Conservation (phyloP, 495 filamentous ascomycete species). For the Penicillium soppii region DNA sequence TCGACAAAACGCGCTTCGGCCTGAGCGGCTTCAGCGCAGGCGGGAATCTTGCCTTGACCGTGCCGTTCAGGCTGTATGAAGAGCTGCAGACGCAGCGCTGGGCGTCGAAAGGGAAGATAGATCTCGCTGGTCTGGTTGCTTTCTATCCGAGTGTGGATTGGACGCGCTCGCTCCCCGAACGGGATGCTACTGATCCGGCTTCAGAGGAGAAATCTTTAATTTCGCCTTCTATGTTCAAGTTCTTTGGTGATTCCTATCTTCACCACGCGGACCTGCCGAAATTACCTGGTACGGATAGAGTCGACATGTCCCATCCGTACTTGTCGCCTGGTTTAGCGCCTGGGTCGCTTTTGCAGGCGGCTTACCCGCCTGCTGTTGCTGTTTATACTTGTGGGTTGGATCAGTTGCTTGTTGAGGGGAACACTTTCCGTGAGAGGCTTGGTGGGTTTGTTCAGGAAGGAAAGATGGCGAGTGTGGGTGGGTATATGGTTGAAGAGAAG, state of each 20-base stretch:
- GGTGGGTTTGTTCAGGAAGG: constrained; percentile 9
- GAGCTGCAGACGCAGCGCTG: constrained; percentile 15
- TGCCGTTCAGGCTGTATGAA: constrained; percentile 57
- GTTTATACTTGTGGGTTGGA: constrained; percentile 30
- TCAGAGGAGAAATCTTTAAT: constrained; percentile 14
- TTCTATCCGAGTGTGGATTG: constrained; percentile 78
- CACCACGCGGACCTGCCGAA: constrained; percentile 9
- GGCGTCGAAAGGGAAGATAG: constrained; percentile 7
- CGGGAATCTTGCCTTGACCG: constrained; percentile 71
- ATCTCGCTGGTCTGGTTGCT: constrained; percentile 48
- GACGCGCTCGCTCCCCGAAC: constrained; percentile 58
- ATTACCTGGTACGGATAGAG: neutral
- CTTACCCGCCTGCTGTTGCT: constrained; percentile 15
- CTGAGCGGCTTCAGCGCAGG: constrained; percentile 73
- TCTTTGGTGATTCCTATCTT: constrained; percentile 24
- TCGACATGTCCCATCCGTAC: constrained; percentile 24
- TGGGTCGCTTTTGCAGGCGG: constrained; percentile 4
- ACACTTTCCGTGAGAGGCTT: constrained; percentile 21
- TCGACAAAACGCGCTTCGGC: constrained; percentile 57
- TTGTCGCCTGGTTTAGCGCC: constrained; percentile 20
- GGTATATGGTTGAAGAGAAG: constrained; percentile 17
- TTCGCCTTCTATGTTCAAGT: constrained; percentile 4
- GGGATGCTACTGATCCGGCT: constrained; percentile 19
- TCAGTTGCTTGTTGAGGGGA: constrained; percentile 25
- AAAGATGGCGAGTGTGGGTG: constrained; percentile 12